These are phyloP conservation scores for Ceratobasidium sp. DNA, from an alignment of 1,284 basidiomycete species.

Conservation along the genomic window DNA sequence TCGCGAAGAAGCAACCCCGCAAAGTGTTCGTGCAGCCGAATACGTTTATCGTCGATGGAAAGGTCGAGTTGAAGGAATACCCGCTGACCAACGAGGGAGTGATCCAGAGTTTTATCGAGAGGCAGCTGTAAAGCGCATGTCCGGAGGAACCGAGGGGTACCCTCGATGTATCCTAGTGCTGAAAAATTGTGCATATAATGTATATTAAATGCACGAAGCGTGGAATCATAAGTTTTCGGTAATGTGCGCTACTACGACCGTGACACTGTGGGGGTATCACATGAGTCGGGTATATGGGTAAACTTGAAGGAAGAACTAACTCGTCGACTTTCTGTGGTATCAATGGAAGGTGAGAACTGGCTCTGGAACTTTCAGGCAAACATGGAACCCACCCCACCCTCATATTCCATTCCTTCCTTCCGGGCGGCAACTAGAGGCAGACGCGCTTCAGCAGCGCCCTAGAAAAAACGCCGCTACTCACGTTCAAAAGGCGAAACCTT, in stretches of 20 bases:
- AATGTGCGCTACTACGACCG: constrained; percentile 61
- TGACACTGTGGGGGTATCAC: constrained; percentile 56
- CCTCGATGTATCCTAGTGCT: background rate
- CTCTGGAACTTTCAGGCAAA: constrained; percentile 26
- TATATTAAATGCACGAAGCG: constrained; percentile 4
- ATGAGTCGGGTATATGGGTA: constrained; percentile 51
- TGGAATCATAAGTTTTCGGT: constrained; percentile 53
- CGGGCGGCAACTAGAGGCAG: constrained; percentile 63
- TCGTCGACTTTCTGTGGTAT: constrained; percentile 69
- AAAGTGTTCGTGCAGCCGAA: constrained; percentile 87
- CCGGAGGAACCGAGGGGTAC: background rate
- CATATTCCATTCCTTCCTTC: constrained; percentile 67
- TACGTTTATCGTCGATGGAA: constrained; percentile 70
- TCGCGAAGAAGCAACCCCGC: constrained; percentile 82
- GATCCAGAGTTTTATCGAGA: constrained; percentile 83
- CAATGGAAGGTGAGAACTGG: constrained; percentile 47
- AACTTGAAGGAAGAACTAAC: constrained; percentile 59
- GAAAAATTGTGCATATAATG: background rate
- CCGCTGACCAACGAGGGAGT: constrained; percentile 73
- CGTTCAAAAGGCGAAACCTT: constrained; percentile 77
- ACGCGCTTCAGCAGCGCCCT: background rate
- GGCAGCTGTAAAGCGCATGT: constrained; percentile 58
- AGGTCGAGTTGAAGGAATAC: constrained; percentile 81
- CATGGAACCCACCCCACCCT: constrained; percentile 70
- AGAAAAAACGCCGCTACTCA: constrained; percentile 54